These are phyloP conservation scores for Alnus rubra DNA, from an alignment of 306 rosid genomes.

Conservation along the genomic window DNA sequence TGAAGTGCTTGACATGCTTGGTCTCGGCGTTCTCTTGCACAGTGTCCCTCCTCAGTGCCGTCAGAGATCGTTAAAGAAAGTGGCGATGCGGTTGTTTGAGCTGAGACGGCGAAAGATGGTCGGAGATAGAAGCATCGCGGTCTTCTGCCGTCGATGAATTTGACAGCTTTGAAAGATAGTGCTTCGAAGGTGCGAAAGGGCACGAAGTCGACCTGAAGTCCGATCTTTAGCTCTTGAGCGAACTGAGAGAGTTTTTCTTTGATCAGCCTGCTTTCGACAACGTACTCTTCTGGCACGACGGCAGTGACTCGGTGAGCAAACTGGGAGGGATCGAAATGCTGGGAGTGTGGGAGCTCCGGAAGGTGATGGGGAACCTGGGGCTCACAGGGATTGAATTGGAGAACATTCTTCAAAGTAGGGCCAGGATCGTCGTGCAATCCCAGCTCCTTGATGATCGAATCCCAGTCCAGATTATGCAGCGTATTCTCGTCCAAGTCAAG, in stretches of 20 bases:
- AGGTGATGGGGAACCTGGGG: slow-evolving; percentile 27
- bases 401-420: slow-evolving; percentile 29
- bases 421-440: slow-evolving; percentile 63
- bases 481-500: slow-evolving; percentile 68
- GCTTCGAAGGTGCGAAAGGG: slow-evolving; percentile 51
- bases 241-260: slow-evolving; percentile 66
- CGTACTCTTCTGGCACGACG: slow-evolving; percentile 66
- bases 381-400: slow-evolving; percentile 25
- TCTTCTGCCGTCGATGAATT: slow-evolving; percentile 65
- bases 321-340: slow-evolving; percentile 51
- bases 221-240: slow-evolving; percentile 70
- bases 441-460: slow-evolving; percentile 70
- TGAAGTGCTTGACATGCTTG: too few relatives aligned
- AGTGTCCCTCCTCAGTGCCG: too few relatives aligned
- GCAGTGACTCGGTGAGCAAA: slow-evolving; percentile 61
- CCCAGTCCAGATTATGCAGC: slow-evolving; percentile 74
- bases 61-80: slow-evolving; percentile 48
- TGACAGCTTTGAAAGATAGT: slow-evolving; percentile 59
- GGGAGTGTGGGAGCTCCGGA: slow-evolving; percentile 49
- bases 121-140: slow-evolving; percentile 69
- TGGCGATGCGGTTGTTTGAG: slow-evolving; percentile 20
- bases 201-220: slow-evolving; percentile 62
- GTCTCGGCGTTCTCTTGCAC: too few relatives aligned
- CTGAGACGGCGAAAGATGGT: slow-evolving; percentile 62
- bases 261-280: slow-evolving; percentile 53